Percentiles rank a stretch among this genome's conserved stretches.
These are phyloP conservation scores for Noccaea bulbosa DNA, from an alignment of 345 rosid species.

Conservation along the genomic window DNA sequence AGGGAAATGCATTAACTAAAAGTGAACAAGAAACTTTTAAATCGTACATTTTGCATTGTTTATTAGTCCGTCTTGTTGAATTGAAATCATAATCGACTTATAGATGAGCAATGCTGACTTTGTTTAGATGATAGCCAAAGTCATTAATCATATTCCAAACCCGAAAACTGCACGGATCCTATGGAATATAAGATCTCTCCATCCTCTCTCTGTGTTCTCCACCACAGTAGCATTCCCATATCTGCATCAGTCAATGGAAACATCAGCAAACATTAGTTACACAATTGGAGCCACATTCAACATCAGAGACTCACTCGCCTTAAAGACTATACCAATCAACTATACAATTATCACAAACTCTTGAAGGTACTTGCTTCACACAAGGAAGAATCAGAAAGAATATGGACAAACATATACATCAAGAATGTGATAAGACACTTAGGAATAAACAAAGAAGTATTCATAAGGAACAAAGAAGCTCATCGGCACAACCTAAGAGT, in stretches of 20 bases:
- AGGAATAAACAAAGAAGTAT: not conserved
- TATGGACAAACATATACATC: not conserved
- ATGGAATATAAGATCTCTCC: slow-evolving; percentile 90
- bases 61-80: slow-evolving; percentile 15
- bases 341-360: not conserved
- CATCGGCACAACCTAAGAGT: not conserved
- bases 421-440: not conserved
- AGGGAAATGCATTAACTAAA: slow-evolving; percentile 27
- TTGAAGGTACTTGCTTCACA: not conserved
- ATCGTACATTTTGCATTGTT: slow-evolving; percentile 35
- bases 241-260: slow-evolving; percentile 52
- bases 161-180: slow-evolving; percentile 90
- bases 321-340: slow-evolving; percentile 1
- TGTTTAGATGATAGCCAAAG: slow-evolving; percentile 26
- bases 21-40: not conserved
- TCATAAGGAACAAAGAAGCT: not conserved
- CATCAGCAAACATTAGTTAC: not conserved
- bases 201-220: slow-evolving; percentile 96
- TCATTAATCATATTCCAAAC: slow-evolving; percentile 64
- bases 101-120: slow-evolving; percentile 32
- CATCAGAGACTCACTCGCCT: not conserved
- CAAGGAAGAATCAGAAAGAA: not conserved
- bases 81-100: slow-evolving; percentile 23
- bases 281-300: not conserved
- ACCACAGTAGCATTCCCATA: slow-evolving; percentile 93